Base-by-base conservation (phyloP, 73 alveolate genomes). In the Uronychia binucleata region DNA sequence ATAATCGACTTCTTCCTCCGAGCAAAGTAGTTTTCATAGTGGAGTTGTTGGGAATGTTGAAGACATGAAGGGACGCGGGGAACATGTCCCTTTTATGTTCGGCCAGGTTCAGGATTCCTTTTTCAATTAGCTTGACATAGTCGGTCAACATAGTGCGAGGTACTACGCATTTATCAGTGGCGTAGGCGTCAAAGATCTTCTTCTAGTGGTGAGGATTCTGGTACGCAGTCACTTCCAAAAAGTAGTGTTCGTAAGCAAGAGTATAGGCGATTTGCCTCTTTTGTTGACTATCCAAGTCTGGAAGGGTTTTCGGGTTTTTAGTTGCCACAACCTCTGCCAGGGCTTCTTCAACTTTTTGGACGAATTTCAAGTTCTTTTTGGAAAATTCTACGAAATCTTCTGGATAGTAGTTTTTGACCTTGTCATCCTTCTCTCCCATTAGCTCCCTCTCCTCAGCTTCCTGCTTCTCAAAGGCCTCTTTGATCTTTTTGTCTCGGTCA, bases 331-430 rank as follows among this genome's bases (percentile, higher is more conserved):
- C 82, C 19, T 85, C 92, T 11, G 89, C 90, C 67, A 92, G 83
- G 30, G 33, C 30, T 57, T 30, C 59, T 83, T 92, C 97, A n/a
- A 87, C 59, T 58, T 89, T 88, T 35, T 59, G 29, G 14, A 89
- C 87, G 58, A 80, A 81, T 58, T 92, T 91, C 26, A 85, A 78
- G 76, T 89, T 84, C 79, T 86, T 74, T 30, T 32, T 57, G 0
- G 94, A 93, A 57, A 89, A 89, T 33, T 89, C 95, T 1, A 89
- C 58, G 29, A 85, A 34, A 30, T 75, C 85, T 74, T 92, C 95
- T 58, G 95, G 92, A 81, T 92, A 92, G 75, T 83, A 89, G 31
- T 89, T 46, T 46, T 19, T 46, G 67, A 46, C 19, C 19, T 46
- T 46, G 67, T 46, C 67, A 46, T 46, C 67, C 19, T 46, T 46